Evolutionary conservation across 176 grass and related monocot species (phyloP).

Genomic region (Dendrocalamus sinicus): DNA sequence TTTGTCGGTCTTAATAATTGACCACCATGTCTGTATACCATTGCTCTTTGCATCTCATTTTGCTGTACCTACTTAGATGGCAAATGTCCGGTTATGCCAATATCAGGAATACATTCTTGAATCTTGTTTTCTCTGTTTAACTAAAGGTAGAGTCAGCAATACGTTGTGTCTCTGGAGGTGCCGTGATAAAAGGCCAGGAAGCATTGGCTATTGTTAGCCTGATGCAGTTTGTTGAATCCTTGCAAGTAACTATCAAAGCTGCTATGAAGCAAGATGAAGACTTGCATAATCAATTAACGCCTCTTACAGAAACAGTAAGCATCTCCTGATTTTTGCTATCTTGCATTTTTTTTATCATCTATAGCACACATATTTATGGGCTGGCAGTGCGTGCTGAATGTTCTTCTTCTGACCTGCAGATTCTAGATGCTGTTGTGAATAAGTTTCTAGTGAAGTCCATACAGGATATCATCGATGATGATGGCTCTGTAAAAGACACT

Average conservation of each 20-base stretch:
- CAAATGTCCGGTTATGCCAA: background rate
- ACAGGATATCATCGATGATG: conserved; percentile 69
- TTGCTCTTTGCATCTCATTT: background rate
- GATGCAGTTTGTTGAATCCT: conserved; percentile 63
- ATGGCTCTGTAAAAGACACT: conserved; percentile 81
- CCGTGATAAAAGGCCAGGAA: conserved; percentile 63
- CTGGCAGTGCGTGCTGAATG: conserved; percentile 25
- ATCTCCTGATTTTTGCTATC: background rate
- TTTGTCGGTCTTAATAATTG: conserved; percentile 1
- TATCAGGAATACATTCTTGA: conserved; percentile 4
- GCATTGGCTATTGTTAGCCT: conserved; percentile 59
- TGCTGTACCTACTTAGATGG: background rate
- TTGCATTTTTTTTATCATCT: conserved; percentile 8
- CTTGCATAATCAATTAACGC: conserved; percentile 42
- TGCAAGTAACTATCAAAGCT: conserved; percentile 69
- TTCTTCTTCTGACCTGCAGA: conserved; percentile 48
- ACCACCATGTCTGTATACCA: background rate
- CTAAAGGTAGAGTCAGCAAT: conserved; percentile 71
- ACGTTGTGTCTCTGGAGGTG: conserved; percentile 55
- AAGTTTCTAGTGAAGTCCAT: conserved; percentile 64
- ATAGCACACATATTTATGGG: conserved; percentile 6
- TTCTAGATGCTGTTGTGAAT: conserved; percentile 62
- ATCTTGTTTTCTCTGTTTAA: conserved; percentile 5
- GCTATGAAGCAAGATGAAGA: conserved; percentile 63
- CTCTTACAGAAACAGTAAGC: conserved; percentile 62